Evolutionary conservation across 208 protist species (phyloP).

Genomic region (Naegleria lovaniensis): DNA sequence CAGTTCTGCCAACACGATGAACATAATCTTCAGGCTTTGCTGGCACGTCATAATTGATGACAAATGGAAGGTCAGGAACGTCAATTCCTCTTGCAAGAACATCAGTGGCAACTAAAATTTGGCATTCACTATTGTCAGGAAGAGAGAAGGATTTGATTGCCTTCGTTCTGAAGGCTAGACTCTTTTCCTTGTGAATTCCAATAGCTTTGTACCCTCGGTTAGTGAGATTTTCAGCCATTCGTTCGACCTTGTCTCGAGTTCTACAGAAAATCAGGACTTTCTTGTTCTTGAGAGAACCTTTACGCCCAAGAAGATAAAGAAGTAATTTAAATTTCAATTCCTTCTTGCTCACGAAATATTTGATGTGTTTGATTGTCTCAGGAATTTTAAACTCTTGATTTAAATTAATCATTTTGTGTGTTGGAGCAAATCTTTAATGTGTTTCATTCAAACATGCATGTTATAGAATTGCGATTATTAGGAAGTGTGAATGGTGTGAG

Average conservation of each 20-base stretch:
- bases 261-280: constrained; percentile 10
- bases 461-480: too few species aligned
- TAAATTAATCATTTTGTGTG: not conserved
- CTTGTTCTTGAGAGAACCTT: not conserved
- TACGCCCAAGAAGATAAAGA: not conserved
- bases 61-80: not conserved
- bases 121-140: not conserved
- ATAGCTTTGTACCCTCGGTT: not conserved
- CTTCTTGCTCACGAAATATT: not conserved
- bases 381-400: not conserved
- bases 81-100: constrained; percentile 27
- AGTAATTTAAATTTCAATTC: not conserved
- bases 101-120: constrained; percentile 17
- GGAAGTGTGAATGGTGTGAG: too few species aligned
- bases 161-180: not conserved
- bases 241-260: not conserved
- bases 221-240: not conserved
- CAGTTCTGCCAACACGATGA: constrained; percentile 22
- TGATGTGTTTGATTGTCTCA: not conserved
- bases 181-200: not conserved
- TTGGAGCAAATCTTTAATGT: not conserved
- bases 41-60: constrained; percentile 25
- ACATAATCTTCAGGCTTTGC: constrained; percentile 15
- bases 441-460: too few species aligned
- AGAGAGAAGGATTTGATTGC: not conserved